Base-by-base conservation (phyloP, 805 yeast genomes). In the Saturnispora sanitii region DNA sequence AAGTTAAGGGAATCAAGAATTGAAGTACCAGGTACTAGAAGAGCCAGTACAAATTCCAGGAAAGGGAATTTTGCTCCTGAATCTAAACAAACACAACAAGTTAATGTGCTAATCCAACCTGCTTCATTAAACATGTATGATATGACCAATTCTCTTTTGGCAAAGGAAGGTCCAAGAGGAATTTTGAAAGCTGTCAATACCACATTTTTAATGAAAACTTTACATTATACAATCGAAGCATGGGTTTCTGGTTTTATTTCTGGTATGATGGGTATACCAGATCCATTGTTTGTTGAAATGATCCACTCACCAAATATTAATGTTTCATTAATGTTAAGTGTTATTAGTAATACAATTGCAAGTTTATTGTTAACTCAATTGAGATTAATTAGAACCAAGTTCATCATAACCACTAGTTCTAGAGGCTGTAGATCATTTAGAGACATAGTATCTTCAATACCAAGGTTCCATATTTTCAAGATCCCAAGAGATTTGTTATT, bases 201-300 rank as follows among this genome's bases (percentile, higher is more conserved):
- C 2, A 71, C 94, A 0, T 90, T 87, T 52, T 67, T 92, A 16
- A 71, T 82, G 55, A 80, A 73, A 40, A 82, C 94, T 0, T 65
- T 86, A 16, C 74, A 80, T 2, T 75, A 77, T 37, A 82, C 95
- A 0, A 63, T 87, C 35, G 90, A 84, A 54, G 85, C 95, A 1
- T 88, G 97, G 96, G 68, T 87, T 36, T 82, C 94, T 0, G 96
- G 96, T 3, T 75, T 88, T 47, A 56, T 87, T 6, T 79, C 95
- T 4, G 92, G 96, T 2, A 63, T 84, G 35, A 58, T 83, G 39
- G 80, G 82, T 16, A 75, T 86, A 23, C 95, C 96, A 0, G 96
- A 88, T 56, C 96, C 96, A 3, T 76, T 78, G 46, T 81, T 86
- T 56, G 78, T 86, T 49, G 95, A 85, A 47, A 70, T 82, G 38